Evolutionary conservation across 2,329 filamentous ascomycete genomes (phyloP).

Genomic region (Colletotrichum lupini): DNA sequence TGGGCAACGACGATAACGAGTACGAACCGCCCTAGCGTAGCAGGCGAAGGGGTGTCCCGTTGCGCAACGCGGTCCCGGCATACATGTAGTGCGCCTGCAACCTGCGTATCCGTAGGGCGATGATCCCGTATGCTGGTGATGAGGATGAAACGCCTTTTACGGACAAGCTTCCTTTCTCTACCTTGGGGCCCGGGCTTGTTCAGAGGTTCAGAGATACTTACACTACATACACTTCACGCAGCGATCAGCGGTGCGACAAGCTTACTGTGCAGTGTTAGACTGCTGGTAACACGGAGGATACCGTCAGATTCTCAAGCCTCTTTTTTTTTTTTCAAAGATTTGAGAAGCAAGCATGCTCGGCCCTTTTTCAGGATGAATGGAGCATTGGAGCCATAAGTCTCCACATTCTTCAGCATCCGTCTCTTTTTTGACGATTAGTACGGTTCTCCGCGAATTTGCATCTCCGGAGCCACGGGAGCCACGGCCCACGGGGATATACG

Average conservation of each 20-base stretch:
- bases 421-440: not conserved
- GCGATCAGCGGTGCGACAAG: slow-evolving; percentile 12
- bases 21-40: not conserved
- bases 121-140: not conserved
- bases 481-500: not conserved
- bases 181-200: too few relatives aligned
- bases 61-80: not conserved
- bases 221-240: not conserved
- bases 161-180: too few relatives aligned
- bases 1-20: not conserved
- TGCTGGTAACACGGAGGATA: not conserved
- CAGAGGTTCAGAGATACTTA: too few relatives aligned
- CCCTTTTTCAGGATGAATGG: slow-evolving; percentile 7
- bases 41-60: not conserved
- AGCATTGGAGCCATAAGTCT: not conserved
- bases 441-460: slow-evolving; percentile 12
- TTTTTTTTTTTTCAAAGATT: not conserved
- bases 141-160: not conserved
- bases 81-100: not conserved
- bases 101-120: not conserved
- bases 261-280: slow-evolving; percentile 5
- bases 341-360: slow-evolving; percentile 9
- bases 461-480: not conserved
- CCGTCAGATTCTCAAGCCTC: not conserved
- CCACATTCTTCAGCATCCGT: slow-evolving; percentile 30